These are phyloP conservation scores for Verticillium albo-atrum DNA, from an alignment of 2,329 filamentous ascomycete species.

Conservation along the genomic window DNA sequence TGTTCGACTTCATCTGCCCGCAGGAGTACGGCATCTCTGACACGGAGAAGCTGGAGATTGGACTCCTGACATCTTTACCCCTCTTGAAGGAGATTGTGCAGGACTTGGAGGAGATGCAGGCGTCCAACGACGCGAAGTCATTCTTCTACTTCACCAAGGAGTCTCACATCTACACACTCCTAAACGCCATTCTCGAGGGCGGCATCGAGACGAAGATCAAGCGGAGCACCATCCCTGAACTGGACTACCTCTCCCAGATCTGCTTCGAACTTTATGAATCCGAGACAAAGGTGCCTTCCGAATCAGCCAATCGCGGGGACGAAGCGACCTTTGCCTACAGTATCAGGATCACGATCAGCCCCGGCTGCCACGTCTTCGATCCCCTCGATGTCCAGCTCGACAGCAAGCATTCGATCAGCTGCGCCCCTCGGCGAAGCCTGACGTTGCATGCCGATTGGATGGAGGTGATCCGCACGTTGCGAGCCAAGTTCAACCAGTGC, in stretches of 20 bases:
- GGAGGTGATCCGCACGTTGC: conserved; percentile 89
- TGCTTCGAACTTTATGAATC: conserved; percentile 98
- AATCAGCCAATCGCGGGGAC: conserved; percentile 42
- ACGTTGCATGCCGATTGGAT: conserved; percentile 95
- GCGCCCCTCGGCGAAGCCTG: conserved; percentile 81
- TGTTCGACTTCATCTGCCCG: conserved; percentile 97
- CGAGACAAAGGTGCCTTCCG: conserved; percentile 59
- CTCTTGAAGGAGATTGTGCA: conserved; percentile 95
- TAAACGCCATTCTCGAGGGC: conserved; percentile 97
- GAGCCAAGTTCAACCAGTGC: conserved; percentile 92
- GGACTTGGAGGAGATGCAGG: conserved; percentile 95
- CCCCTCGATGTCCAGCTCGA: conserved; percentile 95
- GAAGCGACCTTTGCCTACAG: conserved; percentile 84
- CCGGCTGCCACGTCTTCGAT: conserved; percentile 94
- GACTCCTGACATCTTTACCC: conserved; percentile 86
- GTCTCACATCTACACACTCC: conserved; percentile 94
- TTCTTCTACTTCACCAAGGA: conserved; percentile 99
- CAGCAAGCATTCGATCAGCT: conserved; percentile 93
- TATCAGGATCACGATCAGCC: conserved; percentile 92
- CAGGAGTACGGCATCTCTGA: conserved; percentile 98
- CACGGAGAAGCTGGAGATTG: conserved; percentile 97
- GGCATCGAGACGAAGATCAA: conserved; percentile 97
- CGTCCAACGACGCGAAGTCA: conserved; percentile 86
- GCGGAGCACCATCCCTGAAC: conserved; percentile 89
- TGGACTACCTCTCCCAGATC: conserved; percentile 96